A percentile compares a stretch with the other conserved stretches of the same genome.
Evolutionary conservation across 306 rosid genomes (phyloP).

Genomic region (Morella rubra): DNA sequence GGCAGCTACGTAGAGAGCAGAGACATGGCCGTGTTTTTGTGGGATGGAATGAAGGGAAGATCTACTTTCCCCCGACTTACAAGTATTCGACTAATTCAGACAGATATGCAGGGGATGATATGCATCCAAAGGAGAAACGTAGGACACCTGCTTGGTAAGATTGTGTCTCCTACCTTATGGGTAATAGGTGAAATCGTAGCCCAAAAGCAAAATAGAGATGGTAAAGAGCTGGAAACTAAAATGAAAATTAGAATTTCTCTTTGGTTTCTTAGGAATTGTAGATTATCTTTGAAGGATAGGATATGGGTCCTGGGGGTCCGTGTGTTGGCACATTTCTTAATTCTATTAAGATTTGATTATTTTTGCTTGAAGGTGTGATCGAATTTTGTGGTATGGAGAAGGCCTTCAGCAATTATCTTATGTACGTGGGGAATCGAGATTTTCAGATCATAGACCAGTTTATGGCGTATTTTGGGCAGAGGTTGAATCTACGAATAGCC

Average conservation of each 20-base stretch:
- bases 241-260: neutral
- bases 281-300: conserved; percentile 9
- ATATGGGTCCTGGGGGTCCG: conserved; percentile 5
- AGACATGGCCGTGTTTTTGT: conserved; percentile 76
- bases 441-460: conserved; percentile 97
- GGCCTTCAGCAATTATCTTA: conserved; percentile 92
- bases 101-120: conserved; percentile 90
- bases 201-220: conserved; percentile 9
- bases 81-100: conserved; percentile 97
- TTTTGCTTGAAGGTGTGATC: conserved; percentile 75
- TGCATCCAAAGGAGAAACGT: conserved; percentile 94
- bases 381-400: conserved; percentile 95
- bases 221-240: neutral
- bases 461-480: conserved; percentile 94
- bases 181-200: conserved; percentile 4
- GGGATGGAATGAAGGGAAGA: conserved; percentile 99
- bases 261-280: neutral
- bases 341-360: conserved; percentile 8
- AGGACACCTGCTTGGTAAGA: conserved; percentile 98
- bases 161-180: conserved; percentile 22
- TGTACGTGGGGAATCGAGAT: conserved; percentile 92
- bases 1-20: conserved; percentile 92
- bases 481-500: conserved; percentile 80
- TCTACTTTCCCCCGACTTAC: conserved; percentile 97
- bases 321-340: conserved; percentile 8